These are phyloP conservation scores for Debaryomycetaceae sp. DNA, from an alignment of 1,139 yeast species.

Conservation along the genomic window DNA sequence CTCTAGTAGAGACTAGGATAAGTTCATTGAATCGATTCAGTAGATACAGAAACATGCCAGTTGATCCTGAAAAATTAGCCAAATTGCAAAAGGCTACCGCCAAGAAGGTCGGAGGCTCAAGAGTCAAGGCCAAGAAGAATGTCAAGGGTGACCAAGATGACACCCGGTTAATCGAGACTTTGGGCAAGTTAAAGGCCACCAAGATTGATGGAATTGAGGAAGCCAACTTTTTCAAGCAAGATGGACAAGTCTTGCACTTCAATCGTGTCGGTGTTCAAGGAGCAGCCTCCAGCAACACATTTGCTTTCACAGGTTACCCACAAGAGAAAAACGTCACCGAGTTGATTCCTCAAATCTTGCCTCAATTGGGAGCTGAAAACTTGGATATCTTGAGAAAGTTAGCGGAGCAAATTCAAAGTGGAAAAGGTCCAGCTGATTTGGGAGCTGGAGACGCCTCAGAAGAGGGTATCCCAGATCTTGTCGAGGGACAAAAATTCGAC, in stretches of 20 bases:
- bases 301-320: constrained; percentile 93
- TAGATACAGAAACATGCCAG: constrained; percentile 53
- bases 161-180: constrained; percentile 84
- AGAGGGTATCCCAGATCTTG: constrained; percentile 89
- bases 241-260: constrained; percentile 94
- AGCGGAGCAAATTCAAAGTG: constrained; percentile 83
- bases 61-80: constrained; percentile 85
- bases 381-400: constrained; percentile 84
- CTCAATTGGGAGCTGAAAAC: constrained; percentile 96
- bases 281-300: constrained; percentile 86
- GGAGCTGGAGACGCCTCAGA: constrained; percentile 54
- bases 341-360: constrained; percentile 90
- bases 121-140: constrained; percentile 75
- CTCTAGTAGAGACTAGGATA: constrained; percentile 9
- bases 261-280: constrained; percentile 94
- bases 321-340: constrained; percentile 92
- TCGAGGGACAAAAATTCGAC: constrained; percentile 94
- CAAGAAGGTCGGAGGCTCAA: constrained; percentile 85
- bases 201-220: constrained; percentile 89
- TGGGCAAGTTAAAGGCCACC: constrained; percentile 87
- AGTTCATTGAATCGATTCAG: not conserved
- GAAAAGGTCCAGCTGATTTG: constrained; percentile 48
- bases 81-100: constrained; percentile 72
- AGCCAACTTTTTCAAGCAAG: constrained; percentile 96
- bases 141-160: constrained; percentile 74